Evolutionary conservation across 208 protist species (phyloP).

Genomic region (Leishmania major): DNA sequence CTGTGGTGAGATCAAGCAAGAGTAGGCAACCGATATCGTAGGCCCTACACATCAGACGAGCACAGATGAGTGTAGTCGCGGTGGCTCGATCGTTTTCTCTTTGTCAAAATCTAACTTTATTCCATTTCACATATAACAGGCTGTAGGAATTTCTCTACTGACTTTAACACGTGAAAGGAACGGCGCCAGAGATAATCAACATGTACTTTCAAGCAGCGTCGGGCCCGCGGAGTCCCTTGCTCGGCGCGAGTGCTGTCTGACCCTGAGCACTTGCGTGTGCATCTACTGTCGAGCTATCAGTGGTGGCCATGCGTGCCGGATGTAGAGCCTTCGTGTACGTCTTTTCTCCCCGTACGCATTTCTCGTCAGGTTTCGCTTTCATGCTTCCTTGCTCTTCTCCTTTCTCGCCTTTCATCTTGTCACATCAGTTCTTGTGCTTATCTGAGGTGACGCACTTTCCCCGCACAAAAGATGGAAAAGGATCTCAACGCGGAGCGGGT

Average conservation of each 20-base stretch:
- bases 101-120: constrained; percentile 2
- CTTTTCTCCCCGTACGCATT: neutral
- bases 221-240: neutral
- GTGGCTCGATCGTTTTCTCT: neutral
- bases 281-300: neutral
- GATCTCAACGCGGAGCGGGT: constrained; percentile 35
- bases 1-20: constrained; percentile 72
- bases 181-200: neutral
- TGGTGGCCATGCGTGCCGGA: too few relatives aligned
- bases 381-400: neutral
- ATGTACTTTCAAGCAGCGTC: neutral
- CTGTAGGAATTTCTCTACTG: constrained; percentile 2
- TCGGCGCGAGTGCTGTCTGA: neutral
- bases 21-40: constrained; percentile 15
- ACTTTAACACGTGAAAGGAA: neutral
- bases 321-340: neutral
- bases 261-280: neutral
- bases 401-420: neutral
- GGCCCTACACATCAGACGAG: neutral
- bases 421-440: neutral
- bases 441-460: neutral
- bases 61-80: neutral
- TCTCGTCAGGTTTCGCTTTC: neutral
- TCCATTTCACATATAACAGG: constrained; percentile 2
- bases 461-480: constrained; percentile 13